Conservation (phyloP, 345 rosid genomes). For the Iberis pinnata region DNA sequence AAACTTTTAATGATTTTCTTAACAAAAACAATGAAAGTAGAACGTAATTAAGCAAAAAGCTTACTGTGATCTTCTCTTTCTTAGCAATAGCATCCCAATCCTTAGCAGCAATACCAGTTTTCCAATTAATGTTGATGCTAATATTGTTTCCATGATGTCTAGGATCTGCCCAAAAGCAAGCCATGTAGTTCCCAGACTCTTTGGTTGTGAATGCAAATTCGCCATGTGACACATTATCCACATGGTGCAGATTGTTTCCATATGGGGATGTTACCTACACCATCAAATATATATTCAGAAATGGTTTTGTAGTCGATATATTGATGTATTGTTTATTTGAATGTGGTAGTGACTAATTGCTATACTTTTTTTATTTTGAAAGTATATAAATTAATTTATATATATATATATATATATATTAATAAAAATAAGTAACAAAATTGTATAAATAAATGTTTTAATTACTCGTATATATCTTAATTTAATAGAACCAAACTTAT, state of each 20-base stretch:
- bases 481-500: too few species aligned
- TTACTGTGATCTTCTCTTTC: slow-evolving; percentile 81
- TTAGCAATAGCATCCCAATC: slow-evolving; percentile 92
- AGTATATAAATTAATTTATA: too few species aligned
- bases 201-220: slow-evolving; percentile 82
- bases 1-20: slow-evolving; percentile 1
- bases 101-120: slow-evolving; percentile 81
- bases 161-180: slow-evolving; percentile 68
- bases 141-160: slow-evolving; percentile 25
- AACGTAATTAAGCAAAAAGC: background rate
- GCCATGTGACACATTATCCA: slow-evolving; percentile 62
- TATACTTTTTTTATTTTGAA: too few species aligned
- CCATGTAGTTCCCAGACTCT: slow-evolving; percentile 73
- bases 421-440: too few species aligned
- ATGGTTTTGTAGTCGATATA: too few species aligned
- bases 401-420: too few species aligned
- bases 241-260: slow-evolving; percentile 57
- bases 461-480: too few species aligned
- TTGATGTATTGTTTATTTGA: too few species aligned
- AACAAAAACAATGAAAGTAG: background rate
- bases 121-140: slow-evolving; percentile 66
- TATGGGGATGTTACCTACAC: slow-evolving; percentile 73
- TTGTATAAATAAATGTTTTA: too few species aligned
- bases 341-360: too few species aligned
- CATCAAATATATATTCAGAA: background rate